These are phyloP conservation scores for Neonectria neomacrospora DNA, from an alignment of 2,329 filamentous ascomycete species.

Conservation along the genomic window DNA sequence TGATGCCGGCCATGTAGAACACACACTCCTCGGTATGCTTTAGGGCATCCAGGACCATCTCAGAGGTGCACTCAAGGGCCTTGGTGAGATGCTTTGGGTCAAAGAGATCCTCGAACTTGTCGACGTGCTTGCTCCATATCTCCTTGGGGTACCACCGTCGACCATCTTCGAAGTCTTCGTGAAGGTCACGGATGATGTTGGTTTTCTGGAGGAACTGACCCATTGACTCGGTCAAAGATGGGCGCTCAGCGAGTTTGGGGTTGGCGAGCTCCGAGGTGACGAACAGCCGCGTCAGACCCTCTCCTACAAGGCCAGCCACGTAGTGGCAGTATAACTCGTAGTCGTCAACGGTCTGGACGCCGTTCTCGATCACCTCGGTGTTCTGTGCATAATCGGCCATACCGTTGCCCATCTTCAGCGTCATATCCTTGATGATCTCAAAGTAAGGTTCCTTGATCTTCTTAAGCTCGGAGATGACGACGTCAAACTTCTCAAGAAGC, in stretches of 20 bases:
- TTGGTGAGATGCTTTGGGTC: conserved; percentile 79
- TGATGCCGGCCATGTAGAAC: conserved; percentile 96
- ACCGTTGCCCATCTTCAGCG: conserved; percentile 93
- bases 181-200: conserved; percentile 96
- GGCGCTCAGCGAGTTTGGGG: conserved; percentile 80
- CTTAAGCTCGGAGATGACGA: conserved; percentile 86
- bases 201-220: conserved; percentile 97
- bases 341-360: conserved; percentile 84
- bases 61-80: conserved; percentile 86
- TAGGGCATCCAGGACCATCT: conserved; percentile 93
- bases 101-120: conserved; percentile 90
- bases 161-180: conserved; percentile 88
- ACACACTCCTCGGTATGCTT: conserved; percentile 90
- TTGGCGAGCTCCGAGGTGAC: conserved; percentile 89
- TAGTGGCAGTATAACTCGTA: conserved; percentile 99
- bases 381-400: conserved; percentile 97
- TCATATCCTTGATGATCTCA: conserved; percentile 91
- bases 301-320: conserved; percentile 97
- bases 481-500: conserved; percentile 90
- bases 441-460: conserved; percentile 87
- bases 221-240: conserved; percentile 92
- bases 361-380: conserved; percentile 81
- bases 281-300: conserved; percentile 90
- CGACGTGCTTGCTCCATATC: conserved; percentile 96
- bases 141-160: conserved; percentile 95